Conservation (phyloP, 148 eudicot species). For the Nyssa sinensis region DNA sequence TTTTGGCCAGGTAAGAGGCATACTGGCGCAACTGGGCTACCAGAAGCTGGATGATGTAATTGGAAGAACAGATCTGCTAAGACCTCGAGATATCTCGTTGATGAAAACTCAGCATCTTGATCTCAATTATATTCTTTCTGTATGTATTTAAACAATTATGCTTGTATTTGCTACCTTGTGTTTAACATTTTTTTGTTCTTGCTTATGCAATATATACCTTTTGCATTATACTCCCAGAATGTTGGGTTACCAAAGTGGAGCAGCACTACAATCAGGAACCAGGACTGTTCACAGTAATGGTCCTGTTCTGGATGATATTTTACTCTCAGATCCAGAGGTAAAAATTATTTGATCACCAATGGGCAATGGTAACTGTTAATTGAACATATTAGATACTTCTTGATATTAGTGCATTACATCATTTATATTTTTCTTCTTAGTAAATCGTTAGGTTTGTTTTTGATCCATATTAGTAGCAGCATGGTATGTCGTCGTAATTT, state of each 20-base stretch:
- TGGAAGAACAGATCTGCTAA: slow-evolving; percentile 83
- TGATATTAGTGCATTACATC: background rate
- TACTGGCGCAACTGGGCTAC: slow-evolving; percentile 93
- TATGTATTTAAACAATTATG: slow-evolving; percentile 34
- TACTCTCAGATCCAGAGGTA: slow-evolving; percentile 91
- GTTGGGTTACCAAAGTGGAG: slow-evolving; percentile 82
- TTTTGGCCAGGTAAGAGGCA: slow-evolving; percentile 77
- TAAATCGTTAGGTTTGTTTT: too few relatives aligned
- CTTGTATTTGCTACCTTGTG: background rate
- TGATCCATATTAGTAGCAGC: background rate
- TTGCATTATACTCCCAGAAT: slow-evolving; percentile 42
- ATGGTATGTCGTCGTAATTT: background rate
- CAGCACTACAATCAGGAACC: slow-evolving; percentile 87
- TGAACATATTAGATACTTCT: background rate
- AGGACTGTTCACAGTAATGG: slow-evolving; percentile 94
- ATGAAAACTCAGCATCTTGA: slow-evolving; percentile 98
- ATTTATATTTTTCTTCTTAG: background rate
- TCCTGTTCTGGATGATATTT: slow-evolving; percentile 78
- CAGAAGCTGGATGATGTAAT: slow-evolving; percentile 88
- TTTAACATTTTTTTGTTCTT: background rate
- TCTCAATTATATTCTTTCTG: slow-evolving; percentile 75
- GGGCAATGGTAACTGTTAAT: too few relatives aligned
- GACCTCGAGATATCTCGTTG: slow-evolving; percentile 83
- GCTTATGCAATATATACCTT: background rate
- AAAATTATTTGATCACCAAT: background rate